Conservation (phyloP, 2,329 filamentous ascomycete genomes). For the Fusarium sp. region DNA sequence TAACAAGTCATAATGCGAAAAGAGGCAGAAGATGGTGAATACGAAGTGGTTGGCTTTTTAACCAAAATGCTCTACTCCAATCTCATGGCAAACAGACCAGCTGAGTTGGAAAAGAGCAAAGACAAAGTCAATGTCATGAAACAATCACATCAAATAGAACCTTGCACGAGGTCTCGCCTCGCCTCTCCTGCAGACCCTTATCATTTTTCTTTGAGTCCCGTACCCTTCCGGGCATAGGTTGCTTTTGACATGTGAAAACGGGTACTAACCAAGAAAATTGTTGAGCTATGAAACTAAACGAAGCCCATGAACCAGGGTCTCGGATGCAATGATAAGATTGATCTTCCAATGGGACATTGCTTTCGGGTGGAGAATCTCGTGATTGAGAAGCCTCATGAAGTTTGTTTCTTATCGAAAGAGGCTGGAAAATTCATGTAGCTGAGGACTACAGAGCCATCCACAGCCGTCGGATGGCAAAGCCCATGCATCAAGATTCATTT, state of each 20-base stretch:
- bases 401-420: conserved; percentile 14
- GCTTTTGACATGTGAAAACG: conserved; percentile 46
- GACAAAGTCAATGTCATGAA: conserved; percentile 16
- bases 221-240: background rate
- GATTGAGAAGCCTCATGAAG: conserved; percentile 11
- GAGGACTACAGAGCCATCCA: background rate
- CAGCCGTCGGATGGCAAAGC: background rate
- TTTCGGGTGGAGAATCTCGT: conserved; percentile 27
- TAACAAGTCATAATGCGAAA: conserved; percentile 21
- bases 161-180: conserved; percentile 27
- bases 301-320: conserved; percentile 18
- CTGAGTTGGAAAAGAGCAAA: background rate
- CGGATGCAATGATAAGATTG: conserved; percentile 32
- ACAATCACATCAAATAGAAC: conserved; percentile 26
- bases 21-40: background rate
- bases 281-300: conserved; percentile 31
- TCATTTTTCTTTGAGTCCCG: conserved; percentile 21
- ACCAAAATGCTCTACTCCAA: background rate
- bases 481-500: background rate
- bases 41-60: background rate
- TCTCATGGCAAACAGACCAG: conserved; percentile 14
- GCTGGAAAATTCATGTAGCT: background rate
- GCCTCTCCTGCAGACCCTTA: conserved; percentile 18
- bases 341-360: conserved; percentile 36
- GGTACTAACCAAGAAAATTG: conserved; percentile 30